Evolutionary conservation across 2,329 filamentous ascomycete species (phyloP).

Genomic region (Aschersonia sp.): DNA sequence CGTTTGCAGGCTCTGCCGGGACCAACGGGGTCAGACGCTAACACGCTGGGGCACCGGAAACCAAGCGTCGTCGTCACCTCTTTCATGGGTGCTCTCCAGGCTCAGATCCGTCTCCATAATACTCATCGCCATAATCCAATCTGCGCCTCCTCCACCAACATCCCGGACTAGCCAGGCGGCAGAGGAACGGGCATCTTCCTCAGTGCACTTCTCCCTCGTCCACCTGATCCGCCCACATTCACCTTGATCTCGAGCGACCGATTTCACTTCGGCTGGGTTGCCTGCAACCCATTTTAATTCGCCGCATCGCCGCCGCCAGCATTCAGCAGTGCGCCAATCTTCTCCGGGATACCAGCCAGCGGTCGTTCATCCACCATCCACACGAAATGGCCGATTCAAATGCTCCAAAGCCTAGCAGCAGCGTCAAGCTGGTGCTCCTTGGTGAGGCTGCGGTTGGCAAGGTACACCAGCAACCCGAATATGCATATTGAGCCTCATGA

Average conservation of each 20-base stretch:
- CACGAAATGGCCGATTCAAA: slow-evolving; percentile 33
- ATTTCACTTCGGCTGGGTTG: background rate
- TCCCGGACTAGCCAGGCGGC: background rate
- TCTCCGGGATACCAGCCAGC: background rate
- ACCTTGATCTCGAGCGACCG: background rate
- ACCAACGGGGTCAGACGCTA: no score
- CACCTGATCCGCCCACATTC: background rate
- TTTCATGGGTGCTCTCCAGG: background rate
- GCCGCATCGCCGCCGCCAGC: background rate
- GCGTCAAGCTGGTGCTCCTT: slow-evolving; percentile 95
- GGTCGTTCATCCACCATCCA: background rate
- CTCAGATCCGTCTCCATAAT: background rate
- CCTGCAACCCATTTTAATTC: no score
- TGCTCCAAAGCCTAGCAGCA: slow-evolving; percentile 90
- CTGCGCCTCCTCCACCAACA: background rate
- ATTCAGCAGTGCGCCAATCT: background rate
- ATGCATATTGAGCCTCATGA: background rate
- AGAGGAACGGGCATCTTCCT: no score
- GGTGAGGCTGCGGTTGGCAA: slow-evolving; percentile 98
- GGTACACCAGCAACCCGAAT: slow-evolving; percentile 34
- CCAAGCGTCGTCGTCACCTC: background rate
- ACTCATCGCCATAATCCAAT: background rate
- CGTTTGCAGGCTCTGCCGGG: background rate
- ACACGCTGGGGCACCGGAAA: no score
- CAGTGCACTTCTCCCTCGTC: background rate